phyloP scores from a whole-genome alignment of 2,329 filamentous ascomycete genomes.

The Phyllosticta citriasiana region DNA sequence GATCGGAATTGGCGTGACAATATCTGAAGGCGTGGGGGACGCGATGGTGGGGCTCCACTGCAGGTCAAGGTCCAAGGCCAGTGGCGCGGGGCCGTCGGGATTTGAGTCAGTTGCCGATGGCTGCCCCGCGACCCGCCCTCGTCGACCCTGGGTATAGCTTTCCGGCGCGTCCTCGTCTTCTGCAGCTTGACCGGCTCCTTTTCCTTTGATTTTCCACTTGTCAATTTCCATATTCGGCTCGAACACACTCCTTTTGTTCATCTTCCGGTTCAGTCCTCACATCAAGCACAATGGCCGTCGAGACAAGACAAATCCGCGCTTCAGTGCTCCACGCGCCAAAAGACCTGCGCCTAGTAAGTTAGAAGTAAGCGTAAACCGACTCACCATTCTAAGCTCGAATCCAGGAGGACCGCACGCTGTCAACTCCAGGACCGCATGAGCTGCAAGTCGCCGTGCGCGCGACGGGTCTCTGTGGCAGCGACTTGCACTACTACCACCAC shows the following conservation, averaged over 20 bases:
- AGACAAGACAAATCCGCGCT: slow-evolving; percentile 31
- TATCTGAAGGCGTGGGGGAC: neutral
- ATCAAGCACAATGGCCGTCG: slow-evolving; percentile 10
- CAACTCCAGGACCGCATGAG: slow-evolving; percentile 41
- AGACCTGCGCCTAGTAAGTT: slow-evolving; percentile 47
- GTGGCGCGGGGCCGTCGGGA: slow-evolving; percentile 5
- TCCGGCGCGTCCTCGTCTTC: slow-evolving; percentile 3
- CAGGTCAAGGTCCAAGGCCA: neutral
- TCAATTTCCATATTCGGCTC: no score
- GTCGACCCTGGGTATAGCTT: slow-evolving; percentile 7
- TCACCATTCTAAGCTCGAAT: slow-evolving; percentile 11
- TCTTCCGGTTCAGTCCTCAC: neutral
- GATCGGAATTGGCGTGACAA: slow-evolving; percentile 1
- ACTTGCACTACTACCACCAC: slow-evolving; percentile 78
- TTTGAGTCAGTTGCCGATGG: slow-evolving; percentile 9
- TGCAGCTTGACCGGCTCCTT: neutral
- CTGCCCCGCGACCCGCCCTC: neutral
- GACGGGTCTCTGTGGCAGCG: slow-evolving; percentile 61
- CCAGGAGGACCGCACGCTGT: slow-evolving; percentile 45
- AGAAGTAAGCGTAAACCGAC: neutral
- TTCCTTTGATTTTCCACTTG: no score
- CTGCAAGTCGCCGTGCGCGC: slow-evolving; percentile 55
- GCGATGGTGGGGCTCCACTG: neutral
- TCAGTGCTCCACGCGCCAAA: slow-evolving; percentile 53
- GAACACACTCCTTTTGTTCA: neutral